Evolutionary conservation across 108 stramenopile genomes (phyloP), one percentile per base, ranked within the genome.

Genomic region (Pseudonitzschia multistriata): DNA sequence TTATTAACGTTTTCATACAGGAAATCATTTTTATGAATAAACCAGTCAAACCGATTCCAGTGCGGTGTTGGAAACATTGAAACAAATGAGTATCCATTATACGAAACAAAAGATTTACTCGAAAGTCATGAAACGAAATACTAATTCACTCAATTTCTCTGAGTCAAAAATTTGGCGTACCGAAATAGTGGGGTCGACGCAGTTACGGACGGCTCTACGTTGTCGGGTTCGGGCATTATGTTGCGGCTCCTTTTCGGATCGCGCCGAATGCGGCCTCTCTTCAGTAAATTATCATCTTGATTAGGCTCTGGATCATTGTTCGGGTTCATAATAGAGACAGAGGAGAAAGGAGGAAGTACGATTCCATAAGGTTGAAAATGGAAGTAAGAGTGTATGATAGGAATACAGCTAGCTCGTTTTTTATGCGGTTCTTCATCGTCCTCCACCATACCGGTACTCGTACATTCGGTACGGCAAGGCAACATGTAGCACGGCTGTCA

Each of bases 141-240:
- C 17, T 10, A 13, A 45, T 45, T 45, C 17, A 13, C 42, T 17
- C 42, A 6, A 8, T 17, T 17, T 45, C 17, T 1, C 13, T 6
- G 1, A 45, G 1, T 45, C 3, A 55, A 55, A 22, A 30, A 55
- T 0, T 13, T 25, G 7, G 27, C 54, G 25, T 59, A 59, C 57
- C 57, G 57, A n/a, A 59, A 59, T 35, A n/a, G 14, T 35, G 57
- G 57, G 2, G 31, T 29, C 31, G 31, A 35, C 57, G 57, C 56
- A 10, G 25, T 3, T 59, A 59, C 57, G 5, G 57, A 21, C 35
- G 57, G 13, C n/a, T n/a, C 31, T 35, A 59, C 57, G 34, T 59
- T 59, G 15, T 59, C 57, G 34, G 57, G 34, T 37, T 59, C 33
- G n/a, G 57, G 57, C 34, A 59, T 59, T 5, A 33, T 5, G 34